These are phyloP conservation scores for Podila epicladia DNA, from an alignment of 192 early-diverging fungal species.

Conservation along the genomic window DNA sequence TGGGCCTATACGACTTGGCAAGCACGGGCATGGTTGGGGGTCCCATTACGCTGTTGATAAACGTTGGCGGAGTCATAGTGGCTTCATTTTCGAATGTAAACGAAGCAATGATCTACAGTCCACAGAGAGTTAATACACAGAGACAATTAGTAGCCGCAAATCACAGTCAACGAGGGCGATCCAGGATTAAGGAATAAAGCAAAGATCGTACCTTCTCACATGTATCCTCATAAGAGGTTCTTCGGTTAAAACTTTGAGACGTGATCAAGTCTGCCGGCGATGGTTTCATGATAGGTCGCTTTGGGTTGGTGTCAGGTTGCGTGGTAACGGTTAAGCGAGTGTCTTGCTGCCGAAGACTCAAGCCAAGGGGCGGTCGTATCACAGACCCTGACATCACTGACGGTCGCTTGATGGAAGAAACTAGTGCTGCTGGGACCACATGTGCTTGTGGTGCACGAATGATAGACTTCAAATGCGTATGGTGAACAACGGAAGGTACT, in stretches of 20 bases:
- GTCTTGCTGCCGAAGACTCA: neutral
- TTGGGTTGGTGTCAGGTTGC: neutral
- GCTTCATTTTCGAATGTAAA: neutral
- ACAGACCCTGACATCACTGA: neutral
- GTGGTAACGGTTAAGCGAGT: neutral
- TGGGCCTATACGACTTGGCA: too few relatives aligned
- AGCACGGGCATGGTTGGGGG: neutral
- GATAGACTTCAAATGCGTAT: neutral
- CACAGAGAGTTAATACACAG: neutral
- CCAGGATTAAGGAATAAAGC: neutral
- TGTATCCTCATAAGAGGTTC: neutral
- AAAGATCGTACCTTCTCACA: neutral
- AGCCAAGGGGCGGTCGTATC: slow-evolving; percentile 1
- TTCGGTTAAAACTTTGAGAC: neutral
- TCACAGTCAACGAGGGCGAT: neutral
- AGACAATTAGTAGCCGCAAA: neutral
- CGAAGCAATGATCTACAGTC: neutral
- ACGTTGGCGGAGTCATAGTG: neutral
- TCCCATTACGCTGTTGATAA: neutral
- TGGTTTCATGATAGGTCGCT: neutral
- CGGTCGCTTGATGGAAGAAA: neutral
- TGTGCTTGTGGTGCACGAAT: neutral
- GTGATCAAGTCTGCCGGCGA: slow-evolving; percentile 8
- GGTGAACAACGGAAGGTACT: neutral
- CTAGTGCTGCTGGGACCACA: neutral